Conservation (phyloP, 306 rosid genomes). For the Pachyrhizus erosus region DNA sequence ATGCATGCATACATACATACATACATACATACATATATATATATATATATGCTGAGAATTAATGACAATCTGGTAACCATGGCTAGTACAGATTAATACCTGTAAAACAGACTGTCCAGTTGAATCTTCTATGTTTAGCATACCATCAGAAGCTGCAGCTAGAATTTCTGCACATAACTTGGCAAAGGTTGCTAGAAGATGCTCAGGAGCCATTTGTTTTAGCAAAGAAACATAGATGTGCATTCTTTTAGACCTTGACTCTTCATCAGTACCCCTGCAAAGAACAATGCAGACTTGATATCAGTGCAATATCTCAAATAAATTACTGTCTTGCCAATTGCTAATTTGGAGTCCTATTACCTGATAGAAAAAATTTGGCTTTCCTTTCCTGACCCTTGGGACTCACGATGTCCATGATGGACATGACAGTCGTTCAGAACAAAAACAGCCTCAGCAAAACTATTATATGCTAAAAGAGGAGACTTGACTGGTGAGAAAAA, state of each 20-base stretch:
- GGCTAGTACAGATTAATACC: slow-evolving; percentile 53
- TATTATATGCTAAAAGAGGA: slow-evolving; percentile 91
- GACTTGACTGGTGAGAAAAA: slow-evolving; percentile 70
- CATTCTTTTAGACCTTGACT: slow-evolving; percentile 83
- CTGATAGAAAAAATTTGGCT: slow-evolving; percentile 77
- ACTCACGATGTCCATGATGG: slow-evolving; percentile 70
- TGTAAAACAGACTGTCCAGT: slow-evolving; percentile 85
- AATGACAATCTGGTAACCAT: not conserved
- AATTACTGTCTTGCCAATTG: slow-evolving; percentile 30
- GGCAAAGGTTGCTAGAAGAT: slow-evolving; percentile 89
- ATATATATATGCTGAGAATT: not conserved
- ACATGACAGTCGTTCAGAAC: slow-evolving; percentile 80
- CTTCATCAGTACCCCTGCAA: slow-evolving; percentile 84
- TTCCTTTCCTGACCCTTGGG: slow-evolving; percentile 61
- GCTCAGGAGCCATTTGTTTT: slow-evolving; percentile 97
- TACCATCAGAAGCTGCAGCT: slow-evolving; percentile 91
- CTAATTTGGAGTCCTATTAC: slow-evolving; percentile 50
- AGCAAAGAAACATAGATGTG: slow-evolving; percentile 84
- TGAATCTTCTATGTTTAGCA: slow-evolving; percentile 72
- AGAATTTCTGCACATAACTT: slow-evolving; percentile 92
- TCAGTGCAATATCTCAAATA: slow-evolving; percentile 18
- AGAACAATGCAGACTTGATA: slow-evolving; percentile 24
- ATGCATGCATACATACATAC: too few relatives aligned
- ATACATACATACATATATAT: too few relatives aligned
- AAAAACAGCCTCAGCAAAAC: slow-evolving; percentile 90